These are phyloP conservation scores for Pisolithus tinctorius DNA, from an alignment of 768 basidiomycete species.

Conservation along the genomic window DNA sequence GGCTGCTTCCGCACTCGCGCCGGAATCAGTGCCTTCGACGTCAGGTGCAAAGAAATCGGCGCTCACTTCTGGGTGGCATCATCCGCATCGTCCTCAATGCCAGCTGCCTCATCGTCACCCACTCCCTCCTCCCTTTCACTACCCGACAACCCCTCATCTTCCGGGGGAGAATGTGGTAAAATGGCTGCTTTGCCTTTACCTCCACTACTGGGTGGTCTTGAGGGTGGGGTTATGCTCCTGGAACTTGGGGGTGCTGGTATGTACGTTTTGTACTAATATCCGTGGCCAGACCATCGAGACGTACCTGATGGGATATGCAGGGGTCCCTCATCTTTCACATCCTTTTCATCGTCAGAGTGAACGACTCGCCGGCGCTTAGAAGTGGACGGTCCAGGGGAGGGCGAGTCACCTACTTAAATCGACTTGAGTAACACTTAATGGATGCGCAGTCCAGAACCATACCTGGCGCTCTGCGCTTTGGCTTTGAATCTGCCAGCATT, in stretches of 20 bases:
- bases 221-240: not conserved
- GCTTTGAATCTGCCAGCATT: too few species aligned
- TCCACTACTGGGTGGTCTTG: constrained; percentile 9
- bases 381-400: constrained; percentile 19
- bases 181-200: constrained; percentile 13
- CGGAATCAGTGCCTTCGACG: constrained; percentile 1
- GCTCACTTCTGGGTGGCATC: constrained; percentile 61
- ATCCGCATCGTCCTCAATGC: constrained; percentile 36
- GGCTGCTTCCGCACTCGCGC: constrained; percentile 58
- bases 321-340: constrained; percentile 6
- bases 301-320: constrained; percentile 1
- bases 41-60: not conserved
- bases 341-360: constrained; percentile 48
- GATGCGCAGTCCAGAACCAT: too few species aligned
- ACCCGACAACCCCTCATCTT: constrained; percentile 26
- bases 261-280: not conserved
- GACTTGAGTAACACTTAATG: too few species aligned
- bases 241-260: not conserved
- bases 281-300: not conserved
- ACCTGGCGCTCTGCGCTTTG: too few species aligned
- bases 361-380: constrained; percentile 48
- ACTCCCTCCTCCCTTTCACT: constrained; percentile 36
- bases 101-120: constrained; percentile 31
- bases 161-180: constrained; percentile 17
- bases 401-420: constrained; percentile 2